phyloP scores from a whole-genome alignment of 2,329 filamentous ascomycete species.

The Zymoseptoria pseudotritici region DNA sequence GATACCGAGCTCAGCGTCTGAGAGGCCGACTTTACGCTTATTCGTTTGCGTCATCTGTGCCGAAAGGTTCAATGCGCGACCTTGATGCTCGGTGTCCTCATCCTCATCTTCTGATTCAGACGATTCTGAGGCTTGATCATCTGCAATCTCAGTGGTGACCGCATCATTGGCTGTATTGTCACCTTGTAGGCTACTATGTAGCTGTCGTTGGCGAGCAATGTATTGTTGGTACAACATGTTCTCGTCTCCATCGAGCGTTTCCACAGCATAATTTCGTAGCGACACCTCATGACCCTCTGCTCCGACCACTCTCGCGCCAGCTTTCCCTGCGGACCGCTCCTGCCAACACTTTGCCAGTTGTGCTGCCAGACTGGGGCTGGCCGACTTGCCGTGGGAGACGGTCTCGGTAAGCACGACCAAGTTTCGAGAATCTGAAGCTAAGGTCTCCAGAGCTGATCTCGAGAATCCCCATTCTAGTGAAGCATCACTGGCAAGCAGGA shows the following conservation, averaged over 20 bases:
- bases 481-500: constrained; percentile 85
- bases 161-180: constrained; percentile 60
- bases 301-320: constrained; percentile 45
- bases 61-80: constrained; percentile 82
- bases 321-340: constrained; percentile 17
- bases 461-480: constrained; percentile 95
- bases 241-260: constrained; percentile 69
- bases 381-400: constrained; percentile 38
- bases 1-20: constrained; percentile 83
- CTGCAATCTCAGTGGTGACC: constrained; percentile 54
- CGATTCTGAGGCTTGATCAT: constrained; percentile 79
- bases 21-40: constrained; percentile 77
- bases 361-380: constrained; percentile 54
- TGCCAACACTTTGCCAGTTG: constrained; percentile 61
- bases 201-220: constrained; percentile 76
- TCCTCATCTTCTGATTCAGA: constrained; percentile 83
- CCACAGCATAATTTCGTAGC: constrained; percentile 38
- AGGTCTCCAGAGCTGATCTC: constrained; percentile 63
- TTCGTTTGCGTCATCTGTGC: constrained; percentile 70
- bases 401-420: constrained; percentile 81
- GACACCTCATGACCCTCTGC: constrained; percentile 48
- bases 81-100: constrained; percentile 84
- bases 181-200: constrained; percentile 73
- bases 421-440: constrained; percentile 73
- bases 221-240: constrained; percentile 82